phyloP scores from a whole-genome alignment of 331 rosid species.

The Pyrus hybrid region DNA sequence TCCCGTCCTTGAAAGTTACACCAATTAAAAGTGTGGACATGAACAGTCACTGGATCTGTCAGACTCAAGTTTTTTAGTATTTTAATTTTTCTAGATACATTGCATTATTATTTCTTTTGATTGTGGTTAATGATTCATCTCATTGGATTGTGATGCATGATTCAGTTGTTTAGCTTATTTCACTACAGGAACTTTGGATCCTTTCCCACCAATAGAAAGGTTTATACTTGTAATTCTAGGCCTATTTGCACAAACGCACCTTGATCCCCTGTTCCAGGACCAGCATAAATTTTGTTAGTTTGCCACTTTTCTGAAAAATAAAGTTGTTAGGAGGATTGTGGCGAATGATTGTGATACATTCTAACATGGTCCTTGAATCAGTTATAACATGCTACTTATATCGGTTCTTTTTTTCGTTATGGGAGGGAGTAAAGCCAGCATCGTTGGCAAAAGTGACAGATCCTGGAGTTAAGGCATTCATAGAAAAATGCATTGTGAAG shows the following conservation, averaged over 20 bases:
- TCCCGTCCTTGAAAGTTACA: background rate
- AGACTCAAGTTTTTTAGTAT: background rate
- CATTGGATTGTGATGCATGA: background rate
- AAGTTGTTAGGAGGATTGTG: too few species aligned
- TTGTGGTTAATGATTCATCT: background rate
- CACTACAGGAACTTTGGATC: background rate
- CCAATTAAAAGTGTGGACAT: background rate
- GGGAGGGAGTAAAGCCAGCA: constrained; percentile 86
- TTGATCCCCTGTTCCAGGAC: too few species aligned
- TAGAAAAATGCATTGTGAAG: constrained; percentile 72
- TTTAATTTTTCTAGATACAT: background rate
- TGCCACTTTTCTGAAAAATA: too few species aligned
- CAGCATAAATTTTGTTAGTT: too few species aligned
- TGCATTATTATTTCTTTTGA: background rate
- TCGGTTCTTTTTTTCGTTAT: background rate
- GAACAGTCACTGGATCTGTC: background rate
- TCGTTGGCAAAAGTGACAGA: constrained; percentile 76
- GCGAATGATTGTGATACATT: background rate
- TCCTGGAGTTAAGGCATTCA: constrained; percentile 56
- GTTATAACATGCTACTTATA: background rate
- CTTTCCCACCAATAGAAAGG: background rate
- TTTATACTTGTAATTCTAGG: background rate
- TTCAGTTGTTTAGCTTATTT: background rate
- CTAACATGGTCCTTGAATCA: background rate
- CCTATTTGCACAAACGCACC: background rate